phyloP scores from a whole-genome alignment of 1,139 yeast genomes.

The Yamadazyma atmosphaerica region DNA sequence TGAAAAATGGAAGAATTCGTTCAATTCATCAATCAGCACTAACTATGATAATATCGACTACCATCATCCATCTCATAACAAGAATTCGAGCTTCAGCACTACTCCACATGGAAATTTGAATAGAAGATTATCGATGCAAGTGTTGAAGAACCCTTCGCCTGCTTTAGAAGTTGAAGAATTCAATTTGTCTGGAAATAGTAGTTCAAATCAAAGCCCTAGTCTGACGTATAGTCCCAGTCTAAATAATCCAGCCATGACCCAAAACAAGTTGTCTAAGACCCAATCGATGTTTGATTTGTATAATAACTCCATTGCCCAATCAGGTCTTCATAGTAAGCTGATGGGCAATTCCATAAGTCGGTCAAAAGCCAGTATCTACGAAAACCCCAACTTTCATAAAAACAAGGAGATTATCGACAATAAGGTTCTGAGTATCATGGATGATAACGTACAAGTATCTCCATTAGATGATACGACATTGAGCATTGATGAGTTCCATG shows the following conservation, averaged over 20 bases:
- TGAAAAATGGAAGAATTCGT: constrained; percentile 47
- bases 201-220: constrained; percentile 7
- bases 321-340: constrained; percentile 6
- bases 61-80: constrained; percentile 10
- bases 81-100: constrained; percentile 3
- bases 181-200: constrained; percentile 24
- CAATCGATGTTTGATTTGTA: constrained; percentile 42
- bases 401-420: constrained; percentile 24
- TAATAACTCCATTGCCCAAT: constrained; percentile 6
- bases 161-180: constrained; percentile 47
- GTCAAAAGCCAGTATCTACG: constrained; percentile 13
- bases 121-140: constrained; percentile 31
- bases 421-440: constrained; percentile 33
- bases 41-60: constrained; percentile 16
- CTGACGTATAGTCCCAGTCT: constrained; percentile 1
- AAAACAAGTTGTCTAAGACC: constrained; percentile 30
- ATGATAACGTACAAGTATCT: constrained; percentile 8
- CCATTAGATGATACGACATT: constrained; percentile 6
- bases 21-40: constrained; percentile 18
- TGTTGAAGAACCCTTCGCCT: constrained; percentile 49
- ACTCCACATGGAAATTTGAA: constrained; percentile 17
- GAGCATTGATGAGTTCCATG: constrained; percentile 4
- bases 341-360: constrained; percentile 12
- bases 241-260: constrained; percentile 14
- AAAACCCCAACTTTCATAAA: constrained; percentile 21